phyloP scores from a whole-genome alignment of 2,329 filamentous ascomycete genomes.

The Diaporthe sp. region DNA sequence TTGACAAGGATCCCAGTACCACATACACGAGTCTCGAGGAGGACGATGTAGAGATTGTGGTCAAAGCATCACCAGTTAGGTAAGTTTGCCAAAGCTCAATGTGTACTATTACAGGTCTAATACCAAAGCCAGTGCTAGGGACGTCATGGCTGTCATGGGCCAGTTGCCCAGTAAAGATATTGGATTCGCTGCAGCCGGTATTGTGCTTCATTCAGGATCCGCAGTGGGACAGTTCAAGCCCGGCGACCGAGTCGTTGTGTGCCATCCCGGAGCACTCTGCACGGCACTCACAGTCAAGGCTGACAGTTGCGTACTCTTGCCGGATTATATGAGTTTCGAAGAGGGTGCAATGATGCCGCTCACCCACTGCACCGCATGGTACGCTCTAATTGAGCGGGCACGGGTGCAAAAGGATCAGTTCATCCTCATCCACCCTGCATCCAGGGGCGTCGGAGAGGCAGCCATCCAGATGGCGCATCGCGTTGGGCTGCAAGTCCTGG shows the following conservation, averaged over 20 bases:
- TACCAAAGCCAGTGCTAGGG: conserved; percentile 39
- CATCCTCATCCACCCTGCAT: conserved; percentile 47
- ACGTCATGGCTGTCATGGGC: conserved; percentile 53
- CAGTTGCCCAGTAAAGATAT: conserved; percentile 45
- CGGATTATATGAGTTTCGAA: neutral
- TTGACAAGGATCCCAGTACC: neutral
- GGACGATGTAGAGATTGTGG: neutral
- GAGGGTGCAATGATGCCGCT: conserved; percentile 6
- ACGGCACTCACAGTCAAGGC: neutral
- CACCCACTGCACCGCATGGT: conserved; percentile 4
- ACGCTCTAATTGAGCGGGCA: neutral
- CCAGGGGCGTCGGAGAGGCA: conserved; percentile 57
- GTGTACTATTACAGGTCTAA: neutral
- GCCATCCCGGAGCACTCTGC: conserved; percentile 1
- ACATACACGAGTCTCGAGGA: neutral
- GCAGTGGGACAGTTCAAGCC: neutral
- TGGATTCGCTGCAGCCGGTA: conserved; percentile 45
- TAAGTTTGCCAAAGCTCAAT: neutral
- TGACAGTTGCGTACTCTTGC: neutral
- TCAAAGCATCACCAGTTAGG: neutral
- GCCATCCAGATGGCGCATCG: conserved; percentile 44
- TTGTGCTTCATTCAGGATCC: conserved; percentile 37
- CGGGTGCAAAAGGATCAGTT: neutral
- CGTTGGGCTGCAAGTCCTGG: conserved; percentile 46
- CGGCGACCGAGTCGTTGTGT: conserved; percentile 43